phyloP scores from a whole-genome alignment of 2,329 filamentous ascomycete genomes.

The Ophiostoma australiae region DNA sequence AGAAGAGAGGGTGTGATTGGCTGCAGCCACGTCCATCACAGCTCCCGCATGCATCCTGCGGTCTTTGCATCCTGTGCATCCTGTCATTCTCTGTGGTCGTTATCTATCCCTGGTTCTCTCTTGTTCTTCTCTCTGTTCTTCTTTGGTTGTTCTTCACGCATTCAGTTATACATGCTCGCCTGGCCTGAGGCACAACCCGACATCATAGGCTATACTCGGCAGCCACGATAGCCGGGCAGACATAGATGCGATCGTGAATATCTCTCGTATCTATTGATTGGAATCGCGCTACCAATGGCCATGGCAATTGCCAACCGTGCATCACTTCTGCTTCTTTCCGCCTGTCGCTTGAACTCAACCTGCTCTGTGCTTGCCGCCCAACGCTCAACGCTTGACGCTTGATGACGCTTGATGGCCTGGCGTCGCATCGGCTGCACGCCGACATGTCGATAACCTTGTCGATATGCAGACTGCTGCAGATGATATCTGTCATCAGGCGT shows the following conservation, averaged over 20 bases:
- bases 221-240: no score
- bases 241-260: no score
- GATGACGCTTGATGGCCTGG: no score
- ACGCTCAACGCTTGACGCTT: not conserved
- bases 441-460: not conserved
- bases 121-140: not conserved
- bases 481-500: not conserved
- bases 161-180: no score
- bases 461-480: not conserved
- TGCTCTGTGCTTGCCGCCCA: not conserved
- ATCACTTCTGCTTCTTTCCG: not conserved
- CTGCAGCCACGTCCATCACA: not conserved
- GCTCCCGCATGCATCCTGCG: not conserved
- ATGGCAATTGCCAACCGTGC: not conserved
- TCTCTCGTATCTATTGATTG: no score
- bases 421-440: not conserved
- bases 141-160: no score
- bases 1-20: not conserved
- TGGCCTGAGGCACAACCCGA: no score
- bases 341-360: no score
- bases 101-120: not conserved
- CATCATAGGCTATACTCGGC: no score
- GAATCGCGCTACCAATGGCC: no score
- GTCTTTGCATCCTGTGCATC: not conserved
- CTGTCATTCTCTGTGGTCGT: not conserved